These are phyloP conservation scores for Ganoderma sinense DNA, from an alignment of 1,284 basidiomycete genomes.

Conservation along the genomic window DNA sequence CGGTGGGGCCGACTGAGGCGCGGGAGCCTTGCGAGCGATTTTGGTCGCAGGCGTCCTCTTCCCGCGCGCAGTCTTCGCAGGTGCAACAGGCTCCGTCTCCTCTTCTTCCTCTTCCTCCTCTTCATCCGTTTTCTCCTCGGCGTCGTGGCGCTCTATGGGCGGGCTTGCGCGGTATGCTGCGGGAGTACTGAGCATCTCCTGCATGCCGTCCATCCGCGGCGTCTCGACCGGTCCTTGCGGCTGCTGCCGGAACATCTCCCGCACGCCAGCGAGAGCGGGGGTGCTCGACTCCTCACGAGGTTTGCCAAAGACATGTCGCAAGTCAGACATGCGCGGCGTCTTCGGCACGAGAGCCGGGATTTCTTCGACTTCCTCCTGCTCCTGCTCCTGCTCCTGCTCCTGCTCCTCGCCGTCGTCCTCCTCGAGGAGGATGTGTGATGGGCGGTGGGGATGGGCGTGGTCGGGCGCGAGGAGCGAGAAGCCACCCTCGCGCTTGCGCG, in stretches of 20 bases:
- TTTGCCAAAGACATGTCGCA: constrained; percentile 28
- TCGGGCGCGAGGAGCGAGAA: constrained; percentile 43
- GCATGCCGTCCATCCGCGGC: constrained; percentile 45
- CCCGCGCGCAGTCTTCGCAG: constrained; percentile 19
- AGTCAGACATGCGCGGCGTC: constrained; percentile 29
- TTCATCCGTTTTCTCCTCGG: constrained; percentile 1
- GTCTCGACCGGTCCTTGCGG: constrained; percentile 33
- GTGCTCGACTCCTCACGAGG: constrained; percentile 37
- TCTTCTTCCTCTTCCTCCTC: constrained; percentile 22
- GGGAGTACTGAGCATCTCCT: constrained; percentile 46
- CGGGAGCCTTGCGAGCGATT: constrained; percentile 24
- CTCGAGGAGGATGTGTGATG: constrained; percentile 28
- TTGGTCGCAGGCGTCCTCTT: constrained; percentile 24
- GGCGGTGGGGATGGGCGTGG: constrained; percentile 19
- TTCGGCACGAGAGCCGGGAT: constrained; percentile 2
- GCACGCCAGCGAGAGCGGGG: constrained; percentile 42
- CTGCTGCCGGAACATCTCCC: constrained; percentile 42
- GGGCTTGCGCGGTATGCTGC: constrained; percentile 28
- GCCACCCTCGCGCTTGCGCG: constrained; percentile 33
- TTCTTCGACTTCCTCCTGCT: constrained; percentile 11
- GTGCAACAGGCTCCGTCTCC: constrained; percentile 15
- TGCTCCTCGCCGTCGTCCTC: constrained; percentile 23
- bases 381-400: constrained; percentile 23
- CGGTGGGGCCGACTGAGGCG: constrained; percentile 23
- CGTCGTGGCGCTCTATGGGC: not conserved